Evolutionary conservation across 1,284 basidiomycete genomes (phyloP), one percentile per base, ranked within the genome.

Genomic region (Porogramme epimiltina): DNA sequence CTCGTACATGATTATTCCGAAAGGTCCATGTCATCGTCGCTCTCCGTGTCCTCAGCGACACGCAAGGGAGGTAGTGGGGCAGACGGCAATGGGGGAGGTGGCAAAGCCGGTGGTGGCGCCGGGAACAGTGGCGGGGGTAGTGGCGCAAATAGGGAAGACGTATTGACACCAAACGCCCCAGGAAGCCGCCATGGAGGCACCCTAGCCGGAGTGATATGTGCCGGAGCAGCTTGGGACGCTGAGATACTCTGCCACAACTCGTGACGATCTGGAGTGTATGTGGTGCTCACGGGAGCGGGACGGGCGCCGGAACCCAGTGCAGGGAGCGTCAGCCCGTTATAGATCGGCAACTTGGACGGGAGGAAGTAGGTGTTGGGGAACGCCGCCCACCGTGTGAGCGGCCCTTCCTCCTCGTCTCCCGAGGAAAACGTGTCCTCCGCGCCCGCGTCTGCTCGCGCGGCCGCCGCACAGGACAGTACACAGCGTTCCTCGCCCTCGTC

Each of bases 331-430:
- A 52, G 45, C 37, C 77, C 77, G 19, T 68, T 74, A 62, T 86
- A 88, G 1, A 82, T 56, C 2, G 82, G 78, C 11, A 89, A 76
- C 24, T 74, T 71, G 22, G 72, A 68, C 22, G 73, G 83, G 9
- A 78, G 79, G 63, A 89, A 89, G 56, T 82, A 77, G 3, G 78
- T 76, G 26, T 71, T 63, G 3, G 85, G 82, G 59, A 85, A 90
- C 24, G 55, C 62, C 3, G 84, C 87, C 87, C 87, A 89, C 42
- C 87, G 76, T 23, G 59, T 66, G 9, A 36, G 39, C 6, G n/a
- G 10, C 10, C 31, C 25, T 44, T 47, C 48, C 9, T 26, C 19
- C n/a, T 43, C 41, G 49, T n/a, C 47, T 42, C 37, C 39, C 9
- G 18, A 47, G 18, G 36, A 25, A 13, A 42, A 41, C 25, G 47